Percentiles rank a stretch among this genome's conserved stretches.
Evolutionary conservation across 2,329 filamentous ascomycete species (phyloP).

Genomic region (Sporothrix brasiliensis): DNA sequence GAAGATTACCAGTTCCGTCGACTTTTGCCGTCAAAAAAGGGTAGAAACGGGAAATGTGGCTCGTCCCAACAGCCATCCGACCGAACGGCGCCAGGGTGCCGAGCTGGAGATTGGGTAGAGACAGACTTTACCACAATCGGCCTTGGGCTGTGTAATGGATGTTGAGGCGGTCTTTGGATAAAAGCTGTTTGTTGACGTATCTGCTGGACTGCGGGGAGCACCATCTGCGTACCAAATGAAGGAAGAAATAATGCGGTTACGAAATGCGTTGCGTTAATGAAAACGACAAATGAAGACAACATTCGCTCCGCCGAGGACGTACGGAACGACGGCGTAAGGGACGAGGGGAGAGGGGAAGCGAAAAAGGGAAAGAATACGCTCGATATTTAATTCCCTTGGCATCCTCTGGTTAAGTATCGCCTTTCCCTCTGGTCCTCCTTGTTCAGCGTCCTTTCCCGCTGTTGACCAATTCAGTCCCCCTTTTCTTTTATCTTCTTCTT

Average conservation of each 20-base stretch:
- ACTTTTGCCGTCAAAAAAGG: constrained; percentile 8
- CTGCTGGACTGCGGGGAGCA: background rate
- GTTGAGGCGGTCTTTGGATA: background rate
- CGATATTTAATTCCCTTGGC: constrained; percentile 14
- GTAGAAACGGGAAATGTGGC: background rate
- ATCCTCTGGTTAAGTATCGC: background rate
- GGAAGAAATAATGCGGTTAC: background rate
- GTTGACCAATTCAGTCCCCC: background rate
- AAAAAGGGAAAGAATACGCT: too few species aligned
- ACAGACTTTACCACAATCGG: background rate
- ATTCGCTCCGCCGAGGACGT: background rate
- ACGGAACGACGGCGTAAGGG: constrained; percentile 14
- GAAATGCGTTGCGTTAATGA: background rate
- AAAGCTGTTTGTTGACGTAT: background rate
- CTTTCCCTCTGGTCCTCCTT: background rate
- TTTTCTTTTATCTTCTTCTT: too few species aligned
- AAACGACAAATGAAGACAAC: background rate
- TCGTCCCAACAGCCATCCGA: constrained; percentile 1
- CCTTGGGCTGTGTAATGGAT: background rate
- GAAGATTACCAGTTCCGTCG: background rate
- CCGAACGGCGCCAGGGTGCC: constrained; percentile 26
- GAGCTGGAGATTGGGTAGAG: background rate
- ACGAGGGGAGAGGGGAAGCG: too few species aligned
- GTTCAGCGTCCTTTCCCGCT: too few species aligned
- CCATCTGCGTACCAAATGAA: background rate